Base-by-base conservation (phyloP, 805 yeast genomes). In the Blastobotrys attinorum region DNA sequence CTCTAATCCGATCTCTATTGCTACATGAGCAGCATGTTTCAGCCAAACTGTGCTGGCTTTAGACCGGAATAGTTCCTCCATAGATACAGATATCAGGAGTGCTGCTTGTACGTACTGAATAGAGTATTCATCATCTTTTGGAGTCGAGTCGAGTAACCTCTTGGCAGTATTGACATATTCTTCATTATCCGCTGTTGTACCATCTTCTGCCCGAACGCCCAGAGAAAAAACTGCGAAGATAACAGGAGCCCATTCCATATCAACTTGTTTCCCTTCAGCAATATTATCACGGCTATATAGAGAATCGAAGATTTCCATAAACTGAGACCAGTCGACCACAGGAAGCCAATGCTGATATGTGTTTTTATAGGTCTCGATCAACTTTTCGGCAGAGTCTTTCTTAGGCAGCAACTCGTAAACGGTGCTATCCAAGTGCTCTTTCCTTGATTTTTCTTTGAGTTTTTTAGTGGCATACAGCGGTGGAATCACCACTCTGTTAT, bases 261-360 rank as follows among this genome's bases (percentile, higher is more conserved):
- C n/a, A n/a, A n/a, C n/a, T n/a, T n/a, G n/a, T n/a, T n/a, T n/a
- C n/a, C n/a, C n/a, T n/a, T 25, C 39, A 38, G 32, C 18, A 7
- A 13, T 40, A 29, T 13, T 13, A 18, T 36, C 39, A 21, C 22
- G 27, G 15, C 27, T 3, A 37, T 53, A 56, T 8, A 52, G 46
- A 20, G 20, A 20, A 6, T 46, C 55, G 39, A 39, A 35, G 17
- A 42, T 40, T 16, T 42, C 40, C 7, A 43, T 35, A 34, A 57
- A 55, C 8, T 44, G 43, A 2, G 44, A 47, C 61, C 61, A 57
- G 37, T 55, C 57, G 15, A 56, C 44, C 21, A 51, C 45, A 1
- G 61, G 61, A 35, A 55, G 40, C 59, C 57, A 56, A 11, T 46
- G 47, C 37, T 57, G 58, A 43, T 51, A 43, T 23, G 50, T 42